These are phyloP conservation scores for Cordyceps pruinosa DNA, from an alignment of 2,329 filamentous ascomycete genomes.

Conservation along the genomic window DNA sequence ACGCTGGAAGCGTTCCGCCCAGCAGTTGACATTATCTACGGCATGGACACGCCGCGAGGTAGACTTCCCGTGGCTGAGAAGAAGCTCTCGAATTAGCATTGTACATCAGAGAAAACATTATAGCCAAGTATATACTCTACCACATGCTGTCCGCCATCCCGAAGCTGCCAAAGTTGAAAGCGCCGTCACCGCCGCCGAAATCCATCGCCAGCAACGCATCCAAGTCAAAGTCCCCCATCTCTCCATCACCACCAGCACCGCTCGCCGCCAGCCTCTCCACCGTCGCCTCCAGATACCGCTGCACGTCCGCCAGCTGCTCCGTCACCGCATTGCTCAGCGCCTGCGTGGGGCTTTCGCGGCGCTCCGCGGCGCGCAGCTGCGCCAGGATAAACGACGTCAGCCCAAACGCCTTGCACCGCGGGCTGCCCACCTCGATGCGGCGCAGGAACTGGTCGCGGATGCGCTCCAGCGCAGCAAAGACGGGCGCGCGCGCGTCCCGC, in stretches of 20 bases:
- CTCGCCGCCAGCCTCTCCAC: not conserved
- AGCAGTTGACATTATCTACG: slow-evolving; percentile 18
- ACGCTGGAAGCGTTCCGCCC: slow-evolving; percentile 20
- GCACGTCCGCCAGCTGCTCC: not conserved
- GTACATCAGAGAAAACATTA: not conserved
- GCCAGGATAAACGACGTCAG: not conserved
- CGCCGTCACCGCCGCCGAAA: not conserved
- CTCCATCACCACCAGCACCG: not conserved
- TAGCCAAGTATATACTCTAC: not conserved
- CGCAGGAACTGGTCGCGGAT: not conserved
- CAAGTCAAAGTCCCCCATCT: not conserved
- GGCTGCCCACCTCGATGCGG: not conserved
- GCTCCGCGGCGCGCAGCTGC: not conserved
- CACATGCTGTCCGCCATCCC: not conserved
- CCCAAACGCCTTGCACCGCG: slow-evolving; percentile 4
- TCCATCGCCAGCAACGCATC: slow-evolving; percentile 2
- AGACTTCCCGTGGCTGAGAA: slow-evolving; percentile 15
- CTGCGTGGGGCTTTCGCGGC: not conserved
- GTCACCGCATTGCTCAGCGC: not conserved
- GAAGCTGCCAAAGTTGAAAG: not conserved
- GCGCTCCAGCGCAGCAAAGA: not conserved
- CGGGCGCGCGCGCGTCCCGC: not conserved
- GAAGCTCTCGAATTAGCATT: not conserved
- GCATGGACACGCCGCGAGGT: slow-evolving; percentile 13
- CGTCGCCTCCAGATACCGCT: not conserved